Conservation (phyloP, 441 rosid species). For the Pelargonium australe region DNA sequence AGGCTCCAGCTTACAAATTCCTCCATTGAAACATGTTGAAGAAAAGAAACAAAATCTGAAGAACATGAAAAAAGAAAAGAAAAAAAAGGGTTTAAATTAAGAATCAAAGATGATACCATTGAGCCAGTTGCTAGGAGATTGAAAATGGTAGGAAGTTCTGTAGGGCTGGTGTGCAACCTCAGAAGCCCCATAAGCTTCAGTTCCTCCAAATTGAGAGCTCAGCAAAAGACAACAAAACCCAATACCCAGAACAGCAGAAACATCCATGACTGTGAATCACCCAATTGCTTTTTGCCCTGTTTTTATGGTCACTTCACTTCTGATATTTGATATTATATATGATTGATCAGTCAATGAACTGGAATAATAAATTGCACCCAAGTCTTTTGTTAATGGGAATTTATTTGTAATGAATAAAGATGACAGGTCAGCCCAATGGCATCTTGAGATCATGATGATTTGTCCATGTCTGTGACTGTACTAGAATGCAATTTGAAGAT, state of each 20-base stretch:
- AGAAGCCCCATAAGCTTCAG: neutral
- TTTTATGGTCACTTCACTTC: too few species aligned
- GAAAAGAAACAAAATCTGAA: neutral
- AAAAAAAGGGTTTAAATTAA: neutral
- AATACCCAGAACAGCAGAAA: neutral
- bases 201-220: conserved; percentile 2
- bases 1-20: neutral
- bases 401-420: too few species aligned
- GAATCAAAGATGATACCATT: conserved; percentile 3
- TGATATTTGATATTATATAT: too few species aligned
- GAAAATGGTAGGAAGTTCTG: conserved; percentile 2
- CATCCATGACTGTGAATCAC: neutral
- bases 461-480: too few species aligned
- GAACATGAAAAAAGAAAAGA: neutral
- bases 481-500: too few species aligned
- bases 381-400: too few species aligned
- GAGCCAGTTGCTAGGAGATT: neutral
- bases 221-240: neutral
- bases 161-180: neutral
- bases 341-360: too few species aligned
- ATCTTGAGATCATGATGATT: too few species aligned
- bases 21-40: conserved; percentile 2
- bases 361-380: too few species aligned
- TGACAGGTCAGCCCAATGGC: too few species aligned
- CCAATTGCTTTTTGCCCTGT: too few species aligned